These are phyloP conservation scores for Fusarium chaquense DNA, from an alignment of 2,329 filamentous ascomycete genomes.

Conservation along the genomic window DNA sequence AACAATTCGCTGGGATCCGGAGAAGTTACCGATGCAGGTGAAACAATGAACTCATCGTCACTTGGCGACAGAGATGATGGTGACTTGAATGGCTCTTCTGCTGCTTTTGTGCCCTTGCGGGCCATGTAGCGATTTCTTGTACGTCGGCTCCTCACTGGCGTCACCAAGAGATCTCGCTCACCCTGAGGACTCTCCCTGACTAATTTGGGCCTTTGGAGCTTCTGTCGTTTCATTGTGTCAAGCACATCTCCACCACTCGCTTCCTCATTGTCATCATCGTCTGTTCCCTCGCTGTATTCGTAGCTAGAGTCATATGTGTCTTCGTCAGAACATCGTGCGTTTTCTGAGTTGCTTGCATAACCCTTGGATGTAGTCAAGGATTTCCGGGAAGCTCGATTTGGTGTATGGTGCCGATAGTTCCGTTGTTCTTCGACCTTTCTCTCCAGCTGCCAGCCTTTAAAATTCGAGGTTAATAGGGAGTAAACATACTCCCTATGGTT, in stretches of 20 bases:
- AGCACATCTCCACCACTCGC: neutral
- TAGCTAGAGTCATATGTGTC: too few species aligned
- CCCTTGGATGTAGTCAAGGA: neutral
- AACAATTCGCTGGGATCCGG: constrained; percentile 24
- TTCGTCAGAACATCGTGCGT: neutral
- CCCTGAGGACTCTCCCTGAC: neutral
- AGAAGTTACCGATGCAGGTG: constrained; percentile 21
- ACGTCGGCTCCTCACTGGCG: constrained; percentile 5
- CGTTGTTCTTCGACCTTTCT: neutral
- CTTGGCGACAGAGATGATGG: neutral
- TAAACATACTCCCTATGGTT: neutral
- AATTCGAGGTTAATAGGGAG: neutral
- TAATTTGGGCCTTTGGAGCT: constrained; percentile 5
- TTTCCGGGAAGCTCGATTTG: neutral
- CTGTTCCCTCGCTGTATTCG: neutral
- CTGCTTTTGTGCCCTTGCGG: neutral
- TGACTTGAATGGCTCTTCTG: neutral
- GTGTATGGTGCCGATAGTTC: neutral
- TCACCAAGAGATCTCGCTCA: neutral
- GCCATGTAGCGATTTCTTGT: neutral
- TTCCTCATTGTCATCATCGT: neutral
- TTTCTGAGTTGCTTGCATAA: neutral
- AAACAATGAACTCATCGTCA: neutral
- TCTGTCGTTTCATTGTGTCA: neutral
- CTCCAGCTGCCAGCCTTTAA: neutral